Conservation (phyloP, 2,329 filamentous ascomycete species). For the Tolypocladium cylindrosporum region DNA sequence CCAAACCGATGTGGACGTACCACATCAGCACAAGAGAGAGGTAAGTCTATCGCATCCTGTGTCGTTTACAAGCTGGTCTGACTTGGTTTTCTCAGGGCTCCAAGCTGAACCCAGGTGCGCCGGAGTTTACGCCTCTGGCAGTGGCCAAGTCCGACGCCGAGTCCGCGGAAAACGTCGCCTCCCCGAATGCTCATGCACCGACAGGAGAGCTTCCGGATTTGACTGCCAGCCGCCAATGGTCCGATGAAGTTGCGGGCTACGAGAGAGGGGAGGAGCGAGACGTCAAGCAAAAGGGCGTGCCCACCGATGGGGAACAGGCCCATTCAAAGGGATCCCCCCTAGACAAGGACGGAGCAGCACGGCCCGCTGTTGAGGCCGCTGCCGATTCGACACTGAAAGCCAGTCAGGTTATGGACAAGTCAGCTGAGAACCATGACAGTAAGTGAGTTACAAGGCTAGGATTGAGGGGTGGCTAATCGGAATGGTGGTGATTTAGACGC, state of each 20-base stretch:
- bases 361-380: not conserved
- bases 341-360: not conserved
- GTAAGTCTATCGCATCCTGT: conserved; percentile 22
- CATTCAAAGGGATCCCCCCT: not conserved
- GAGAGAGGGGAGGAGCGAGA: not conserved
- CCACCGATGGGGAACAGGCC: not conserved
- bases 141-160: not conserved
- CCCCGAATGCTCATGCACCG: not conserved
- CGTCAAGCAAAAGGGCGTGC: not conserved
- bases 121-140: conserved; percentile 41
- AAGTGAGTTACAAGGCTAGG: not conserved
- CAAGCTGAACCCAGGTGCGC: conserved; percentile 45
- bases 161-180: not conserved
- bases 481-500: conserved; percentile 9
- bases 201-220: not conserved
- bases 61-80: conserved; percentile 26
- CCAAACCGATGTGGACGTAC: conserved; percentile 19
- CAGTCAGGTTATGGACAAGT: not conserved
- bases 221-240: conserved; percentile 12
- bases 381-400: not conserved
- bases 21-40: conserved; percentile 34
- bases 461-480: not conserved
- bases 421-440: conserved; percentile 4
- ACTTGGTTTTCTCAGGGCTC: conserved; percentile 34
- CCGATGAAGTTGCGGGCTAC: conserved; percentile 16